These are phyloP conservation scores for Aureobasidium sp. DNA, from an alignment of 2,329 filamentous ascomycete genomes.

Conservation along the genomic window DNA sequence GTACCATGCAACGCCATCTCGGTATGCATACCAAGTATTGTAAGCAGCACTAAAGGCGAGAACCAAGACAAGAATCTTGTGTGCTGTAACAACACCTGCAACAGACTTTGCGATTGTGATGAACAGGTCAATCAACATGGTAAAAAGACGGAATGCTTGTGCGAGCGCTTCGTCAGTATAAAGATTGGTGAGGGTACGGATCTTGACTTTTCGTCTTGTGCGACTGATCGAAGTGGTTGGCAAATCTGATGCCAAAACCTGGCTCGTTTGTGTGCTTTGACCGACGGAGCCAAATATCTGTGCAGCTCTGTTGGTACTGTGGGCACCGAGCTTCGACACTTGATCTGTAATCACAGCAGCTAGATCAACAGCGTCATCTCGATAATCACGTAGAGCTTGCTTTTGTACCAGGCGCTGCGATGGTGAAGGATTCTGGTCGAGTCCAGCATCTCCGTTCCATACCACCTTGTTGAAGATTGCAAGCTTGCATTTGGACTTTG, in stretches of 20 bases:
- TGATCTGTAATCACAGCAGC: slow-evolving; percentile 70
- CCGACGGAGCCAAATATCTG: slow-evolving; percentile 72
- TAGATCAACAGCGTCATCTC: slow-evolving; percentile 63
- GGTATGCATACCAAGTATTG: slow-evolving; percentile 68
- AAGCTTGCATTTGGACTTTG: slow-evolving; percentile 87
- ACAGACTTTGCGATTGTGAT: slow-evolving; percentile 25
- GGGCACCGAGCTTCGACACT: slow-evolving; percentile 62
- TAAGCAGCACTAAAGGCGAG: slow-evolving; percentile 59
- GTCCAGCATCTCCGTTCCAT: slow-evolving; percentile 43
- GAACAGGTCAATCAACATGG: slow-evolving; percentile 35
- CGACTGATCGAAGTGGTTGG: slow-evolving; percentile 9
- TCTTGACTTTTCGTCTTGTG: not conserved
- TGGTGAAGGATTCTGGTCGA: not conserved
- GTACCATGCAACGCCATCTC: slow-evolving; percentile 73
- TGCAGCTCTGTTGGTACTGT: slow-evolving; percentile 68
- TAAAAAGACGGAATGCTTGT: slow-evolving; percentile 19
- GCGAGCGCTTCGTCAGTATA: slow-evolving; percentile 24
- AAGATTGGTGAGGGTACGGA: slow-evolving; percentile 20
- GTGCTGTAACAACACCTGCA: slow-evolving; percentile 39
- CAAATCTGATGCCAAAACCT: slow-evolving; percentile 20
- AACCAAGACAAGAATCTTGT: slow-evolving; percentile 63
- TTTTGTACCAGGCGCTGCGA: slow-evolving; percentile 48
- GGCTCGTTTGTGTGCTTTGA: slow-evolving; percentile 54
- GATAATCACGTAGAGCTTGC: slow-evolving; percentile 65
- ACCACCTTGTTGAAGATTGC: slow-evolving; percentile 81